These are phyloP conservation scores for Magnolia changhungtana DNA, from an alignment of 164 flowering plant species.

Conservation along the genomic window DNA sequence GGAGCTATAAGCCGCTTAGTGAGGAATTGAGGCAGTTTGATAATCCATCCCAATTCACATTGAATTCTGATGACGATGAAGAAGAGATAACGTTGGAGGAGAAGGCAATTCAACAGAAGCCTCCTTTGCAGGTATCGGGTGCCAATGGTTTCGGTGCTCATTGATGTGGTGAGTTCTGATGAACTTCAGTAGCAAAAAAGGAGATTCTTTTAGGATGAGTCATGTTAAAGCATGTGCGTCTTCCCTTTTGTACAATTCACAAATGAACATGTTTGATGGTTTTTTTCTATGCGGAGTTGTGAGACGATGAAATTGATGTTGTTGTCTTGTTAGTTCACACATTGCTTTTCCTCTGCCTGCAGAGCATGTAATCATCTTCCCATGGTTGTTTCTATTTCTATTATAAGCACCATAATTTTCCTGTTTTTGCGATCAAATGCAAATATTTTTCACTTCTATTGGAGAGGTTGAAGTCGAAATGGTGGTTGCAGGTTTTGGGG, in stretches of 20 bases:
- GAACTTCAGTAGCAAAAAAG: background rate
- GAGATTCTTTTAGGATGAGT: too few relatives aligned
- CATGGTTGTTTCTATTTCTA: too few relatives aligned
- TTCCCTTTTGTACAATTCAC: background rate
- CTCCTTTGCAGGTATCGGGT: constrained; percentile 15
- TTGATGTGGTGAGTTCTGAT: constrained; percentile 31
- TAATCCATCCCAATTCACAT: constrained; percentile 44
- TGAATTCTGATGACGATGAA: constrained; percentile 73
- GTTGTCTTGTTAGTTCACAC: too few relatives aligned
- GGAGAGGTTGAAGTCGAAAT: too few relatives aligned
- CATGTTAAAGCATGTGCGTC: too few relatives aligned
- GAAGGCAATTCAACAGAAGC: constrained; percentile 25
- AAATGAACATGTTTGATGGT: background rate
- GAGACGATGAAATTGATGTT: background rate
- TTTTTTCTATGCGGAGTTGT: background rate
- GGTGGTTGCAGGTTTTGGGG: too few relatives aligned
- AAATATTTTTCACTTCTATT: too few relatives aligned
- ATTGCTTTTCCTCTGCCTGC: too few relatives aligned
- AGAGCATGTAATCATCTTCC: background rate
- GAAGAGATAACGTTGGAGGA: constrained; percentile 34
- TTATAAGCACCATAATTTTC: too few relatives aligned
- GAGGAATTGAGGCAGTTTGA: constrained; percentile 51
- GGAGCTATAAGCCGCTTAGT: constrained; percentile 56
- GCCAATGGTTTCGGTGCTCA: constrained; percentile 61
- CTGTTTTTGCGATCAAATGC: too few relatives aligned